Conservation (phyloP, 1,284 basidiomycete genomes). For the Omphalotus olearius region DNA sequence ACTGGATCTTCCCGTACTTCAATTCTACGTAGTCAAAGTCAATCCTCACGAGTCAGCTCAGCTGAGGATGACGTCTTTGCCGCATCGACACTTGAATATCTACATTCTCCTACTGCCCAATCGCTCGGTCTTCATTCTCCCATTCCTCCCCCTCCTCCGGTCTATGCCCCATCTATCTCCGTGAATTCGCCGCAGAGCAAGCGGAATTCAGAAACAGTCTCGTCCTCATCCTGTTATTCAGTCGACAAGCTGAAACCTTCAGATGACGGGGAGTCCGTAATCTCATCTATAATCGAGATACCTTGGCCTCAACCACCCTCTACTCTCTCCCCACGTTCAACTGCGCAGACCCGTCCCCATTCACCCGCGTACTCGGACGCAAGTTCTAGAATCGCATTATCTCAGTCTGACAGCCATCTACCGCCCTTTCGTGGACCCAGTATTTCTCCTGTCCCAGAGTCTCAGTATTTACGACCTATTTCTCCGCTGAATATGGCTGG, state of each 20-base stretch:
- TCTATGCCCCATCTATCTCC: constrained; percentile 17
- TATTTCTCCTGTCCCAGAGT: constrained; percentile 3
- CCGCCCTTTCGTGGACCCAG: constrained; percentile 11
- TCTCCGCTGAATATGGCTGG: neutral
- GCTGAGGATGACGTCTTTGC: constrained; percentile 42
- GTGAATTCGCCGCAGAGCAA: neutral
- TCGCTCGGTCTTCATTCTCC: constrained; percentile 28
- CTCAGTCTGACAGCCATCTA: too few relatives aligned
- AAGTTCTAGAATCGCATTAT: neutral
- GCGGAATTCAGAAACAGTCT: neutral
- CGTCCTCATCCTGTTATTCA: too few relatives aligned
- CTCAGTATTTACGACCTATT: neutral
- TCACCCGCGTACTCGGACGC: constrained; percentile 13
- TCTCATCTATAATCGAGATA: constrained; percentile 29
- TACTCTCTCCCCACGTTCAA: constrained; percentile 2
- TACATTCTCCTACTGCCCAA: constrained; percentile 35
- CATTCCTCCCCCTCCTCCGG: constrained; percentile 20
- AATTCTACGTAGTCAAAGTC: neutral
- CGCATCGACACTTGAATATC: constrained; percentile 42
- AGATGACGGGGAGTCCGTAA: constrained; percentile 22
- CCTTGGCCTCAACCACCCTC: constrained; percentile 29
- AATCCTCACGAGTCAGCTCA: constrained; percentile 17
- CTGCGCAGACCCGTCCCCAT: neutral
- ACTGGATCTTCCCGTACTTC: constrained; percentile 11
- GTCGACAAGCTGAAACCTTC: constrained; percentile 1